Base-by-base conservation (phyloP, 768 basidiomycete species). In the Pisolithus albus region DNA sequence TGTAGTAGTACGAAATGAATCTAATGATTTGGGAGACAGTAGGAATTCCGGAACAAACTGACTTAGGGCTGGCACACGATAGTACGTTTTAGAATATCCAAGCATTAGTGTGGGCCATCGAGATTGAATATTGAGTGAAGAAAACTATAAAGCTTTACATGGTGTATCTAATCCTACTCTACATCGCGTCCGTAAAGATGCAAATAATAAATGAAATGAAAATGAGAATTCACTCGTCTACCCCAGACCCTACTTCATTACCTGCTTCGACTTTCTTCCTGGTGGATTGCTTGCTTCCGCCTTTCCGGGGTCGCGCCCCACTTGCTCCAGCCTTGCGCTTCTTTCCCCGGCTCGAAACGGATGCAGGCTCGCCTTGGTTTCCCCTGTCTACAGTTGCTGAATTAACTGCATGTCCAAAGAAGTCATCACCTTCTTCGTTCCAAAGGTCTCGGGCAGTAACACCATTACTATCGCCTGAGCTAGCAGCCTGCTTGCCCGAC, bases 371-470 rank as follows among this genome's bases (percentile, higher is more conserved):
- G 9, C 71, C 71, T 30, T 72, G 71, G 39, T 62, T 63, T 4
- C 53, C 64, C 28, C 54, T 66, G 6, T 69, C 68, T 19, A 19
- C 51, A 2, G 49, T 45, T 40, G 45, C 39, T 39, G 51, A 52
- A 23, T 61, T 57, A 10, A 68, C 70, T 19, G 75, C 66, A 54
- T 86, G 84, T 0, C 83, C 85, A 60, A 91, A 91, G 70, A 91
- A 91, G 59, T 88, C 86, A 58, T 91, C 88, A 15, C 88, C 88
- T 61, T 91, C 88, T 43, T 91, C 88, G 56, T 86, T 83, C 88
- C 88, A 91, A 19, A 91, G 66, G 61, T 91, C 88, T 46, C 80
- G 80, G 28, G 70, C 63, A 60, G 70, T 53, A 34, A 64, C 59
- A 6, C 75, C 68, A 61, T 67, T 50, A 60, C 74, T 46, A 65